These are phyloP conservation scores for Dictyostelium capitatum DNA, from an alignment of 78 protist genomes.

Conservation along the genomic window DNA sequence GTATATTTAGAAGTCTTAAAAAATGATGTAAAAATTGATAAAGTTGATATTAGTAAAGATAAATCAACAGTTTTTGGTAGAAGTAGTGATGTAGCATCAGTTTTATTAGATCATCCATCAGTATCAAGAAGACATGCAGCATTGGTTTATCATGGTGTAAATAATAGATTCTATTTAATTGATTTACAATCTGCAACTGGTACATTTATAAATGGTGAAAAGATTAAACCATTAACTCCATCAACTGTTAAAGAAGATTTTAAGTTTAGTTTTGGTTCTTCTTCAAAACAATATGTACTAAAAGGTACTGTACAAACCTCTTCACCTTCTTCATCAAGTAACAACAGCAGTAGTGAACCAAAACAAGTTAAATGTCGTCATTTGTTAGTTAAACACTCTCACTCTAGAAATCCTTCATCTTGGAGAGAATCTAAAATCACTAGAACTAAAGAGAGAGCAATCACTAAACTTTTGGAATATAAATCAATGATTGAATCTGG, in stretches of 20 bases:
- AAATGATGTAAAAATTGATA: slow-evolving; percentile 29
- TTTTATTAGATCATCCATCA: slow-evolving; percentile 70
- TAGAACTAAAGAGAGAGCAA: slow-evolving; percentile 84
- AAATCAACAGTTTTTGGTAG: slow-evolving; percentile 65
- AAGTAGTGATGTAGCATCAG: slow-evolving; percentile 19
- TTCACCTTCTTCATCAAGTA: background rate
- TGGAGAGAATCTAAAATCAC: slow-evolving; percentile 85
- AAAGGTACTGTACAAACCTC: background rate
- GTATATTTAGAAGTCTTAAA: slow-evolving; percentile 48
- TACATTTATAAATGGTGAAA: slow-evolving; percentile 41
- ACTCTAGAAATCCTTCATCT: slow-evolving; percentile 82
- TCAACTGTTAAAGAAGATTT: slow-evolving; percentile 48
- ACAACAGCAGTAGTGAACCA: background rate
- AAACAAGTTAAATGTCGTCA: slow-evolving; percentile 68
- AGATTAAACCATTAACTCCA: slow-evolving; percentile 44
- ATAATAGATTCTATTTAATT: slow-evolving; percentile 71
- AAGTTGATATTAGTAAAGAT: slow-evolving; percentile 21
- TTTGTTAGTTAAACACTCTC: slow-evolving; percentile 89
- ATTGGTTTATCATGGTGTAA: slow-evolving; percentile 69
- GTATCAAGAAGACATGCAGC: slow-evolving; percentile 84
- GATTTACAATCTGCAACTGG: slow-evolving; percentile 73
- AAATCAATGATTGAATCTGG: slow-evolving; percentile 9
- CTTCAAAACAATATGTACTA: slow-evolving; percentile 36
- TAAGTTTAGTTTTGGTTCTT: slow-evolving; percentile 40
- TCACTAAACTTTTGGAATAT: slow-evolving; percentile 44